Conservation (phyloP, 495 filamentous ascomycete genomes). For the Trichoderma orchidacearum region DNA sequence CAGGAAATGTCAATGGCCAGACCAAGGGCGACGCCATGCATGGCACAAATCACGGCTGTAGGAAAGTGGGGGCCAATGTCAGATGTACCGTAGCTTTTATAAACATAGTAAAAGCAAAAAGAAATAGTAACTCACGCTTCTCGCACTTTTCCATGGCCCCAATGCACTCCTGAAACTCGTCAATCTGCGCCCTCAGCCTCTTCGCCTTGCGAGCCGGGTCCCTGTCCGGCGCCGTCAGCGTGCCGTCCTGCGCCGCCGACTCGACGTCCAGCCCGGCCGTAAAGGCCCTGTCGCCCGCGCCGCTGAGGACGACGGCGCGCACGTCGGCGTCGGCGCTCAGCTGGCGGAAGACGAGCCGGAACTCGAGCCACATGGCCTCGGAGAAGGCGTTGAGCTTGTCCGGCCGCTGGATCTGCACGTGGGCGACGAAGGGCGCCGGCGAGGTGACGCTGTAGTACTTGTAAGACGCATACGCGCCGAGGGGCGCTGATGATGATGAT, state of each 20-base stretch:
- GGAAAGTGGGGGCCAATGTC: not conserved
- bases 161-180: slow-evolving; percentile 68
- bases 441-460: slow-evolving; percentile 59
- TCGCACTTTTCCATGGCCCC: slow-evolving; percentile 68
- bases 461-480: slow-evolving; percentile 25
- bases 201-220: slow-evolving; percentile 60
- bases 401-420: slow-evolving; percentile 88
- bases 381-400: slow-evolving; percentile 84
- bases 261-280: slow-evolving; percentile 74
- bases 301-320: slow-evolving; percentile 69
- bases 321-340: slow-evolving; percentile 62
- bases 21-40: slow-evolving; percentile 73
- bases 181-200: slow-evolving; percentile 49
- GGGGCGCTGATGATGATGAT: not conserved
- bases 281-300: slow-evolving; percentile 73
- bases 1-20: slow-evolving; percentile 74
- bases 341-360: slow-evolving; percentile 54
- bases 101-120: not conserved
- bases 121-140: slow-evolving; percentile 48
- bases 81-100: slow-evolving; percentile 1
- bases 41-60: slow-evolving; percentile 62
- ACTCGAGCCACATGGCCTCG: slow-evolving; percentile 82
- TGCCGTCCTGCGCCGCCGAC: slow-evolving; percentile 34
- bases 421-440: slow-evolving; percentile 61
- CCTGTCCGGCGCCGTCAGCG: slow-evolving; percentile 13